Conservation (phyloP, 495 filamentous ascomycete genomes). For the Xylona heveae region DNA sequence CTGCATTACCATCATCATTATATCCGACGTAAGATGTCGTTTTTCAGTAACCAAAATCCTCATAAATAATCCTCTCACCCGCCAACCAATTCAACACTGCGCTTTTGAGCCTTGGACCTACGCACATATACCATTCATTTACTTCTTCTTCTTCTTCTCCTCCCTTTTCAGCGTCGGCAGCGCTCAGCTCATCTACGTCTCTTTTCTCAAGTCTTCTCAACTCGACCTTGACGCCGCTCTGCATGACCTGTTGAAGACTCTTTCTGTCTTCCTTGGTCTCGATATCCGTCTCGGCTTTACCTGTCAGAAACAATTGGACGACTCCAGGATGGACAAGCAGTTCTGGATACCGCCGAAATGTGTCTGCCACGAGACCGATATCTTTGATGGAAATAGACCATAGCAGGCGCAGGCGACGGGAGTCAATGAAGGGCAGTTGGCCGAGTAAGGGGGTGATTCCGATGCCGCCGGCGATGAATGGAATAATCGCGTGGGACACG, state of each 20-base stretch:
- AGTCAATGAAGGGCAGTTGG: constrained; percentile 28
- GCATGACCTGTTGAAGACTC: neutral
- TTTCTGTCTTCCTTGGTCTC: constrained; percentile 7
- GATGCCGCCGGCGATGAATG: constrained; percentile 56
- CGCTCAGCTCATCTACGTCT: neutral
- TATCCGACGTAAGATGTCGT: too few species aligned
- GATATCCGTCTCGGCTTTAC: constrained; percentile 29
- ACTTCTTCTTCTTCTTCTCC: neutral
- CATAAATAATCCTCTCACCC: neutral
- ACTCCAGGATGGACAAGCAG: constrained; percentile 22
- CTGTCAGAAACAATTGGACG: constrained; percentile 20
- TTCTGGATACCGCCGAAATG: constrained; percentile 26
- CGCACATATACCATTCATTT: neutral
- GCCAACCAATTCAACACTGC: neutral
- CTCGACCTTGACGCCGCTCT: neutral
- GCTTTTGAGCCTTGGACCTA: neutral
- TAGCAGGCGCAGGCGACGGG: constrained; percentile 27
- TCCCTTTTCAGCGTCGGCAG: too few species aligned
- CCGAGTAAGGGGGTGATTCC: constrained; percentile 62
- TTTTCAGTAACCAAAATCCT: neutral
- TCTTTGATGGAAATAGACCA: constrained; percentile 46
- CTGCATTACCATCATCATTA: too few species aligned
- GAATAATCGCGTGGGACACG: constrained; percentile 7
- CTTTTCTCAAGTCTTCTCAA: neutral
- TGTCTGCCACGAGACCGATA: constrained; percentile 36